Evolutionary conservation across 1,284 basidiomycete genomes (phyloP).

Genomic region (Volvariella surrecta): DNA sequence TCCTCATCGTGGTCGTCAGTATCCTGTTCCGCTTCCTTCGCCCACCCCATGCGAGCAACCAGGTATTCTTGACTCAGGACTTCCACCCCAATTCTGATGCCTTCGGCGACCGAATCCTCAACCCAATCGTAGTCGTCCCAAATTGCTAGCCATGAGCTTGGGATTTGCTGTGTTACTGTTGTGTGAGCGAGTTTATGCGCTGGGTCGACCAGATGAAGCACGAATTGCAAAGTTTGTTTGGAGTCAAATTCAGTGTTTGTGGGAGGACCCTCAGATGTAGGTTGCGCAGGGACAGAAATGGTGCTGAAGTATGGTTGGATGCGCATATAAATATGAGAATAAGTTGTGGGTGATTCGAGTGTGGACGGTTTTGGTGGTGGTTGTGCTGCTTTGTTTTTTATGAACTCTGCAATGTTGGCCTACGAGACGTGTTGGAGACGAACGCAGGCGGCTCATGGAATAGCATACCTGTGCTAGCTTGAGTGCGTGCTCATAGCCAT

Average conservation of each 20-base stretch:
- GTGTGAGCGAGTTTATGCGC: constrained; percentile 68
- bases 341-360: constrained; percentile 69
- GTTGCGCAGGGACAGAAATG: constrained; percentile 23
- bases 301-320: constrained; percentile 79
- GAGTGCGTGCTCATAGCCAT: constrained; percentile 77
- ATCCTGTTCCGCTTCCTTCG: constrained; percentile 18
- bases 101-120: constrained; percentile 85
- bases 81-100: constrained; percentile 74
- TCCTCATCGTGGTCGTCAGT: constrained; percentile 8
- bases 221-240: constrained; percentile 70
- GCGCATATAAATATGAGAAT: constrained; percentile 88
- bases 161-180: constrained; percentile 76
- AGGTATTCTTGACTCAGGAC: constrained; percentile 86
- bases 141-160: constrained; percentile 74
- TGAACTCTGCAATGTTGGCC: constrained; percentile 74
- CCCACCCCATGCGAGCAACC: constrained; percentile 75
- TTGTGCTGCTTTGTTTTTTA: constrained; percentile 47
- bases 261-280: constrained; percentile 13
- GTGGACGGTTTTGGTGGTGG: constrained; percentile 32
- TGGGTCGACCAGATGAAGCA: constrained; percentile 79
- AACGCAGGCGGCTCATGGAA: neutral
- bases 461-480: constrained; percentile 66
- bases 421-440: constrained; percentile 20
- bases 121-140: constrained; percentile 96
- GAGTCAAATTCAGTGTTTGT: constrained; percentile 18